A percentile compares a stretch with the other conserved stretches of the same genome.
Evolutionary conservation across 2,329 filamentous ascomycete species (phyloP).

Genomic region (Ophiocordyceps camponoti-leonardi): DNA sequence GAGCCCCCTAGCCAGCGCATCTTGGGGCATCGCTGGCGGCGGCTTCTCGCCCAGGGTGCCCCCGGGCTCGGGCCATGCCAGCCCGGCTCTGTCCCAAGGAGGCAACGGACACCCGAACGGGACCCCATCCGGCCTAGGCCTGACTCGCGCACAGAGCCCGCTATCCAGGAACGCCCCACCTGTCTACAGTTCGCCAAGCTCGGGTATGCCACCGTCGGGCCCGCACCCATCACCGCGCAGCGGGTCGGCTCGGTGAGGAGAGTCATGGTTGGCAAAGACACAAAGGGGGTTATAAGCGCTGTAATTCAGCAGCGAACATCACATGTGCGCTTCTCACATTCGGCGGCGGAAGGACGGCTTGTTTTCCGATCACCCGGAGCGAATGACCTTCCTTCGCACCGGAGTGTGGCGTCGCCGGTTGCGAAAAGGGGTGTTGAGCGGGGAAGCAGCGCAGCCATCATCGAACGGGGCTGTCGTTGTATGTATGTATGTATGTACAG

Average conservation of each 20-base stretch:
- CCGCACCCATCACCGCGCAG: conserved; percentile 1
- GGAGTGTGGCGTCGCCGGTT: not conserved
- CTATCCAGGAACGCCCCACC: not conserved
- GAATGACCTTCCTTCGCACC: not conserved
- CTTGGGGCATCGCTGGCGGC: conserved; percentile 1
- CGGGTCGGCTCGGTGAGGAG: not conserved
- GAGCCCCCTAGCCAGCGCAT: conserved; percentile 3
- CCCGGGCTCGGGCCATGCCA: not conserved
- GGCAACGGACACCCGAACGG: conserved; percentile 1
- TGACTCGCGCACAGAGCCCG: conserved; percentile 2
- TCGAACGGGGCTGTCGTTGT: not conserved
- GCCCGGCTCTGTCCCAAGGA: conserved; percentile 4
- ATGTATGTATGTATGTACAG: not conserved
- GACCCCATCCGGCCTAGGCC: not conserved
- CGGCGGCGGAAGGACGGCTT: not conserved
- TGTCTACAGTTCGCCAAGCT: conserved; percentile 1
- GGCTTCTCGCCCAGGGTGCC: not conserved
- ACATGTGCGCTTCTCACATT: not conserved
- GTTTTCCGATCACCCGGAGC: not conserved
- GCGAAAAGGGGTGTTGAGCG: not conserved
- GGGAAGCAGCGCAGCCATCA: not conserved
- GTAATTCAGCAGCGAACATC: not conserved
- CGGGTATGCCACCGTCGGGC: not conserved
- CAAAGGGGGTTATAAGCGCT: not conserved
- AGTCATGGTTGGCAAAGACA: not conserved